phyloP scores from a whole-genome alignment of 352 stramenopile species.

The Phytophthora idaei region DNA sequence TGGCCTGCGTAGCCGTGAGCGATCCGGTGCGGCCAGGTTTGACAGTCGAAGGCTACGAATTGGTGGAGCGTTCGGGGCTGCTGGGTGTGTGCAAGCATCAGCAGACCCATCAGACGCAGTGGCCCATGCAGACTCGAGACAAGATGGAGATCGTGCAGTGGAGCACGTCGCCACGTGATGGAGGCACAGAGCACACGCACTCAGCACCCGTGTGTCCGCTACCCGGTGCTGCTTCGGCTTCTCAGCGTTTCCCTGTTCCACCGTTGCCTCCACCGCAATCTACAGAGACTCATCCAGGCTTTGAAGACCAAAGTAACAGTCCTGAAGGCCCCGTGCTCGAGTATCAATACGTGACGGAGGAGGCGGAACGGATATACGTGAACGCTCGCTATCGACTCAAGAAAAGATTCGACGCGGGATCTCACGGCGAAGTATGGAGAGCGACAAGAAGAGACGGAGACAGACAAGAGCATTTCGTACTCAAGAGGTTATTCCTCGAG shows the following conservation, averaged over 20 bases:
- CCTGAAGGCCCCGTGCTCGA: conserved; percentile 67
- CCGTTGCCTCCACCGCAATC: conserved; percentile 22
- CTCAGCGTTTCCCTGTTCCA: conserved; percentile 20
- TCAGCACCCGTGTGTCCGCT: conserved; percentile 24
- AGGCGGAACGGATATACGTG: conserved; percentile 70
- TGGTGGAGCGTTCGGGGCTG: conserved; percentile 69
- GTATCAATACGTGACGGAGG: conserved; percentile 67
- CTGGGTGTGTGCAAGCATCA: conserved; percentile 70
- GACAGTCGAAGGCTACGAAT: conserved; percentile 68
- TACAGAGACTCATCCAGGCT: not conserved
- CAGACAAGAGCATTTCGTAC: conserved; percentile 66
- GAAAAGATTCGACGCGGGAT: conserved; percentile 84
- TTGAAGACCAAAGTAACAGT: not conserved
- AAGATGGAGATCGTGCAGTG: conserved; percentile 31
- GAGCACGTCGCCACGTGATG: conserved; percentile 13
- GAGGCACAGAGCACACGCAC: conserved; percentile 2
- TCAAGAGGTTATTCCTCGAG: conserved; percentile 88
- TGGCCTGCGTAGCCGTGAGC: conserved; percentile 38
- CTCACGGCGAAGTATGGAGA: conserved; percentile 86
- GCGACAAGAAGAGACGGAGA: conserved; percentile 38
- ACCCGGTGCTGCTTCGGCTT: conserved; percentile 22
- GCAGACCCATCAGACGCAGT: conserved; percentile 24
- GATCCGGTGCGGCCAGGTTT: conserved; percentile 46
- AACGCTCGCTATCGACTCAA: conserved; percentile 78
- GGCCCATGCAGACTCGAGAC: conserved; percentile 28